Conservation (phyloP, 2,329 filamentous ascomycete species). For the Beauveria medogensis region DNA sequence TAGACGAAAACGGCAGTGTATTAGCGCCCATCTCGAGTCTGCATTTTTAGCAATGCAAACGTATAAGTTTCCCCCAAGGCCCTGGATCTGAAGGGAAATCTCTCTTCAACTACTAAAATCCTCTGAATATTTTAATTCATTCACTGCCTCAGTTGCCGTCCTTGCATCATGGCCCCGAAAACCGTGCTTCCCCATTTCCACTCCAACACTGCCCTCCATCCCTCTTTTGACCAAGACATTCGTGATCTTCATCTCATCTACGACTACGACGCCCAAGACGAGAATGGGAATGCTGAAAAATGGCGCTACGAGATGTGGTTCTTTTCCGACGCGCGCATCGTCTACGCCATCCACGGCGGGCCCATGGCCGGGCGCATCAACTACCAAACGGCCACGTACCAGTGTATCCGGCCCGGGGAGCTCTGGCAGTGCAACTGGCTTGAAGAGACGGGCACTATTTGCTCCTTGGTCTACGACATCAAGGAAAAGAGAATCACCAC, state of each 20-base stretch:
- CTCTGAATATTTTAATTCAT: no score
- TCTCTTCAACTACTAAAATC: no score
- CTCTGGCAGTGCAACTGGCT: conserved; percentile 55
- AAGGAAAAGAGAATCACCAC: conserved; percentile 37
- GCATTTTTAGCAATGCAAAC: no score
- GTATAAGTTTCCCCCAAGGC: no score
- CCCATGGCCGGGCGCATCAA: conserved; percentile 49
- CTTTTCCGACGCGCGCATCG: conserved; percentile 43
- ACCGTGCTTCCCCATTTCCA: background rate
- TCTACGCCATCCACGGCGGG: conserved; percentile 52
- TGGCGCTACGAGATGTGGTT: conserved; percentile 58
- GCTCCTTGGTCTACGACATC: conserved; percentile 33
- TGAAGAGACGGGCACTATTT: conserved; percentile 51
- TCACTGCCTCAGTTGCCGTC: no score
- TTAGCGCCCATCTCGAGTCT: no score
- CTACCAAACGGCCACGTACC: conserved; percentile 46
- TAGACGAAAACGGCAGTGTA: no score
- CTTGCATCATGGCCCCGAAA: background rate
- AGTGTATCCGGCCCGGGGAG: conserved; percentile 49
- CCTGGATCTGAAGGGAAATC: no score
- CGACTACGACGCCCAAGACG: conserved; percentile 16
- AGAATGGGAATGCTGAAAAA: conserved; percentile 42
- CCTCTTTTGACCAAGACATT: conserved; percentile 41
- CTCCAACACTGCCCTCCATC: conserved; percentile 8
- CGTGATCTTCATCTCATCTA: conserved; percentile 47